Evolutionary conservation across 192 early-diverging fungal species (phyloP).

Genomic region (Cladochytrium replicatum): DNA sequence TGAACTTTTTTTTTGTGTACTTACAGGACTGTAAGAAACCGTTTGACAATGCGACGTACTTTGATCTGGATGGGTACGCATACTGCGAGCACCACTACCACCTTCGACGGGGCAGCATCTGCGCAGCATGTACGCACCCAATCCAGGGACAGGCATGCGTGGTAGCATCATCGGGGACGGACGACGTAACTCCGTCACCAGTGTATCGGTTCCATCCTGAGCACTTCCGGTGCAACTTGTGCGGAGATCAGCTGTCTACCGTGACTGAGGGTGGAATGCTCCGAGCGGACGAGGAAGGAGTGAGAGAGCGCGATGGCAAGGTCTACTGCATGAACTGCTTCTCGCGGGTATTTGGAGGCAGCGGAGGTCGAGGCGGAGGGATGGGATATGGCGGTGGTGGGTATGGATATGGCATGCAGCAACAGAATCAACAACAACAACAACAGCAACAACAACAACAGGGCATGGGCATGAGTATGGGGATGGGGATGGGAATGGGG

Average conservation of each 20-base stretch:
- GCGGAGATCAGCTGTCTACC: slow-evolving; percentile 20
- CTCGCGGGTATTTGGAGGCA: too few relatives aligned
- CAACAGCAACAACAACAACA: too few relatives aligned
- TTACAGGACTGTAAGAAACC: slow-evolving; percentile 14
- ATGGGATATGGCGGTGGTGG: too few relatives aligned
- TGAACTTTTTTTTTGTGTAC: slow-evolving; percentile 5
- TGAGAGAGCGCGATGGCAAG: too few relatives aligned
- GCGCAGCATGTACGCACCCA: slow-evolving; percentile 12
- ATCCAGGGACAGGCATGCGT: slow-evolving; percentile 20
- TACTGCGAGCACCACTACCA: slow-evolving; percentile 31
- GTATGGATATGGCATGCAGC: too few relatives aligned
- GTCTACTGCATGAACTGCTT: too few relatives aligned
- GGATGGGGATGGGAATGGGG: too few relatives aligned
- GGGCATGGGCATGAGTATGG: too few relatives aligned
- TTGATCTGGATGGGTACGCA: slow-evolving; percentile 13
- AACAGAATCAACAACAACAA: too few relatives aligned
- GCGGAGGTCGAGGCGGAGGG: too few relatives aligned
- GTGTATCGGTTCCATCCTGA: slow-evolving; percentile 23
- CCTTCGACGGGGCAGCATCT: slow-evolving; percentile 12
- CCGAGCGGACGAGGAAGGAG: too few relatives aligned
- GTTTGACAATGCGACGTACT: slow-evolving; percentile 10
- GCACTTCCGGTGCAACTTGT: slow-evolving; percentile 25
- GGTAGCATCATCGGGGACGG: slow-evolving; percentile 3
- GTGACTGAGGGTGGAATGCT: too few relatives aligned
- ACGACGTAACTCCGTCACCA: slow-evolving; percentile 2